Evolutionary conservation across 495 filamentous ascomycete species (phyloP), one percentile per base, ranked within the genome.

Genomic region (Daldinia concentrica): DNA sequence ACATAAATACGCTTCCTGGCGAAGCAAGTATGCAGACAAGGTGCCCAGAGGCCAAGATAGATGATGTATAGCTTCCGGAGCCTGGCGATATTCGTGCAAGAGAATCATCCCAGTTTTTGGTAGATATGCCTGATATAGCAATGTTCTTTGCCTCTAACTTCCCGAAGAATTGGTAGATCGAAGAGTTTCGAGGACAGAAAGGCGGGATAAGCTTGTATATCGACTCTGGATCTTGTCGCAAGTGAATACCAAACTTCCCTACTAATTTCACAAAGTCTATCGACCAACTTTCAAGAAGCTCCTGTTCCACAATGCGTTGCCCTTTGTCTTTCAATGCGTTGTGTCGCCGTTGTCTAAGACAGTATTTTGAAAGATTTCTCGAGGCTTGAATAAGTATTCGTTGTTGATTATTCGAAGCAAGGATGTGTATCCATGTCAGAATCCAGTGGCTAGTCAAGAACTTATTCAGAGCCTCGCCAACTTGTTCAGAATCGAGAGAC

Each of bases 201-300:
- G 77, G 69, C 9, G 78, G 82, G 19, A 84, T 75, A 3, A 77
- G 66, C 4, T 74, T 76, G 43, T 81, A 78, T n/a, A 84, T 79
- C 17, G 75, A 64, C 7, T 65, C 70, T 4, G 82, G 79, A n/a
- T 77, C 57, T 8, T 41, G n/a, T 3, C 58, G 27, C 1, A 84
- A 58, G 26, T 74, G 45, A 2, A 12, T 56, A 15, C 74, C 77
- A 62, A 83, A 84, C 48, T 81, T 83, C 2, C 77, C 79, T 15
- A 77, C 60, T 3, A 83, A 30, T 45, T 82, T 81, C 6, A 79
- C 67, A 0, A 85, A 60, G 57, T 84, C 83, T n/a, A 68, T 72
- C 6, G 79, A 68, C 83, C 83, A 85, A 3, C 66, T 58, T 24
- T 80, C 73, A 7, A 82, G 52, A n/a, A 79, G 37, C 2, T 72